Evolutionary conservation across 2,329 filamentous ascomycete genomes (phyloP).

Genomic region (Mariannaea sp.): DNA sequence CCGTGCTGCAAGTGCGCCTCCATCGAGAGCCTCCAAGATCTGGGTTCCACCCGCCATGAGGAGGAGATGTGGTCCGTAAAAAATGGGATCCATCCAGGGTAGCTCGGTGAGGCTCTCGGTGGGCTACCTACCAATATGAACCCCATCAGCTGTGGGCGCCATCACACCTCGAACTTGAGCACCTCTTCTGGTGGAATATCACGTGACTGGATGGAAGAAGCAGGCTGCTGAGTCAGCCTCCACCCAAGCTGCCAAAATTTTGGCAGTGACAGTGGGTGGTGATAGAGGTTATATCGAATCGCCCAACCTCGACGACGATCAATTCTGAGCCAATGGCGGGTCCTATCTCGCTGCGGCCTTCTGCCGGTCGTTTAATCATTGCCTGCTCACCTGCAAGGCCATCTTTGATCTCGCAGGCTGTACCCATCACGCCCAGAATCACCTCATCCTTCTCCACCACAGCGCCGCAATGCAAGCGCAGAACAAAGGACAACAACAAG

Average conservation of each 20-base stretch:
- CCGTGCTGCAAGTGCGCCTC: constrained; percentile 39
- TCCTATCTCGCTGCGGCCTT: constrained; percentile 37
- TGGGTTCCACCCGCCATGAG: constrained; percentile 26
- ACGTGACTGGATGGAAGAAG: constrained; percentile 12
- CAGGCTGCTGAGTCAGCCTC: constrained; percentile 9
- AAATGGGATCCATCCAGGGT: constrained; percentile 14
- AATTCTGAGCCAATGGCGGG: constrained; percentile 38
- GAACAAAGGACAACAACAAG: constrained; percentile 74
- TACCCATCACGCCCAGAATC: constrained; percentile 21
- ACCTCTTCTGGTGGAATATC: background rate
- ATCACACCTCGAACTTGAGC: background rate
- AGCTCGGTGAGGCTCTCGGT: constrained; percentile 19
- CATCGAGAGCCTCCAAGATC: constrained; percentile 29
- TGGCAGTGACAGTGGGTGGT: constrained; percentile 20
- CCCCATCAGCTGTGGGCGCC: background rate
- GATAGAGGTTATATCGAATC: constrained; percentile 24
- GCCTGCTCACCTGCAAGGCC: constrained; percentile 21
- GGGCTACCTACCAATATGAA: background rate
- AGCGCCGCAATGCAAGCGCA: constrained; percentile 53
- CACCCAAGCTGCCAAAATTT: constrained; percentile 27
- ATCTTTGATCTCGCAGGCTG: constrained; percentile 16
- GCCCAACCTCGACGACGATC: constrained; percentile 24
- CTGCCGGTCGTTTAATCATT: constrained; percentile 33
- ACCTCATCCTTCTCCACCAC: constrained; percentile 59
- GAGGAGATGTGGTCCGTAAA: constrained; percentile 18